Evolutionary conservation across 208 protist genomes (phyloP).

Genomic region (Angomonas deanei): DNA sequence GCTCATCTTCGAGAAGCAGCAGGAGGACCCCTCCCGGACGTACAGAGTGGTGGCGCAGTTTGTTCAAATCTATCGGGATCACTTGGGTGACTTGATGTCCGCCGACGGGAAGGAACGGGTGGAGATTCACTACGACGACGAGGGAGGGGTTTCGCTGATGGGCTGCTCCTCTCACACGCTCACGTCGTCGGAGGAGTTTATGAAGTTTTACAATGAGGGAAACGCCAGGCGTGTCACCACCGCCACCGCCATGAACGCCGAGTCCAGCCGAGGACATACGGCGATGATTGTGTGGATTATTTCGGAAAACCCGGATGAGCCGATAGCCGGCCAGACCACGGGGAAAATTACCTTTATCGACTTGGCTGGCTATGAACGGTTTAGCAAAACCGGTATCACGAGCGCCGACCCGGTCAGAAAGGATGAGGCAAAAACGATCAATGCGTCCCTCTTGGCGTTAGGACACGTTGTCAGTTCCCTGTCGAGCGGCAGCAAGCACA

Average conservation of each 20-base stretch:
- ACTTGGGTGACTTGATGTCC: conserved; percentile 80
- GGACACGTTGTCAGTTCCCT: conserved; percentile 82
- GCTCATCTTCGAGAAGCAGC: conserved; percentile 69
- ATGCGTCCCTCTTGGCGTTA: conserved; percentile 80
- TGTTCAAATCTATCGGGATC: conserved; percentile 89
- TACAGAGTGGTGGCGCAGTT: conserved; percentile 72
- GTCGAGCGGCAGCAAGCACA: conserved; percentile 58
- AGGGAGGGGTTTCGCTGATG: conserved; percentile 63
- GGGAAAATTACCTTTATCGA: conserved; percentile 91
- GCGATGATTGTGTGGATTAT: conserved; percentile 71
- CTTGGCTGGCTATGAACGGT: conserved; percentile 87
- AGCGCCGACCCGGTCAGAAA: conserved; percentile 69
- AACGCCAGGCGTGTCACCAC: conserved; percentile 79
- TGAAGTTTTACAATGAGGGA: conserved; percentile 77
- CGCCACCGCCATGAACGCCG: conserved; percentile 87
- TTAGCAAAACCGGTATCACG: conserved; percentile 86
- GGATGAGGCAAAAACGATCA: conserved; percentile 90
- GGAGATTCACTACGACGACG: conserved; percentile 69
- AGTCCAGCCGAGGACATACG: conserved; percentile 85
- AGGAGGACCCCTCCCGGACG: conserved; percentile 12
- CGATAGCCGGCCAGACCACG: conserved; percentile 31
- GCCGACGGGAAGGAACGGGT: conserved; percentile 57
- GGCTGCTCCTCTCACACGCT: conserved; percentile 66
- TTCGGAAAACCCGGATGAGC: conserved; percentile 51
- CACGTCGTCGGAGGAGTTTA: conserved; percentile 54